A percentile compares a stretch with the other conserved stretches of the same genome.
Conservation (phyloP, 2,329 filamentous ascomycete species). For the Allantophomopsis lycopodina region DNA sequence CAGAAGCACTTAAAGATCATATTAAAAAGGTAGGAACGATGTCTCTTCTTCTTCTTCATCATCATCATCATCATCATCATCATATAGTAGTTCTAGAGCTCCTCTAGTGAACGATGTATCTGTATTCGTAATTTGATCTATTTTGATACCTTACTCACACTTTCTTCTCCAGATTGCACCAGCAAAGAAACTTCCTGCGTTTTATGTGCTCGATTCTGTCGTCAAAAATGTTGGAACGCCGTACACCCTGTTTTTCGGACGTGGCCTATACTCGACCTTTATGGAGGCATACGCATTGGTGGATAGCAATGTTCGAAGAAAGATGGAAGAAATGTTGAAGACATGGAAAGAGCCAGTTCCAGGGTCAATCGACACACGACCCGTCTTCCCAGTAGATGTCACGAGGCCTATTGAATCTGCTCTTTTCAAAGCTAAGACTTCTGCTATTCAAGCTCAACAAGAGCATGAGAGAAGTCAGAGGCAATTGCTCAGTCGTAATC, state of each 20-base stretch:
- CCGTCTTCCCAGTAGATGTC: slow-evolving; percentile 79
- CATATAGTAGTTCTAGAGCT: slow-evolving; percentile 11
- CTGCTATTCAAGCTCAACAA: slow-evolving; percentile 44
- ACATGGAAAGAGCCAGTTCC: slow-evolving; percentile 98
- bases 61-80: background rate
- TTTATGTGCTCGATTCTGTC: slow-evolving; percentile 96
- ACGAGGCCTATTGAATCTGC: slow-evolving; percentile 90
- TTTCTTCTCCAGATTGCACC: slow-evolving; percentile 58
- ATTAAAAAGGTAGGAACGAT: slow-evolving; percentile 74
- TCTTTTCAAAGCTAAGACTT: slow-evolving; percentile 63
- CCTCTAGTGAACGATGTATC: too few relatives aligned
- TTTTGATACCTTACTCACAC: slow-evolving; percentile 17
- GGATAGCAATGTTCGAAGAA: slow-evolving; percentile 66
- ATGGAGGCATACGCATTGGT: slow-evolving; percentile 94
- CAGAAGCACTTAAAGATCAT: slow-evolving; percentile 79
- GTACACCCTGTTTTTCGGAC: slow-evolving; percentile 88
- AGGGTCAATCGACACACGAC: slow-evolving; percentile 81
- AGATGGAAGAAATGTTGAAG: slow-evolving; percentile 93
- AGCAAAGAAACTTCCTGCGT: slow-evolving; percentile 79
- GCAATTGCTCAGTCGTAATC: slow-evolving; percentile 36
- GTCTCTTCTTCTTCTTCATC: slow-evolving; percentile 11
- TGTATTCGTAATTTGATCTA: too few relatives aligned
- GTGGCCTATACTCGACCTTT: slow-evolving; percentile 84
- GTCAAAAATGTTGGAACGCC: slow-evolving; percentile 98
- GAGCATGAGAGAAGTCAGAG: slow-evolving; percentile 39